Evolutionary conservation across 2,329 filamentous ascomycete species (phyloP).

Genomic region (Aspergillus aculeatus): DNA sequence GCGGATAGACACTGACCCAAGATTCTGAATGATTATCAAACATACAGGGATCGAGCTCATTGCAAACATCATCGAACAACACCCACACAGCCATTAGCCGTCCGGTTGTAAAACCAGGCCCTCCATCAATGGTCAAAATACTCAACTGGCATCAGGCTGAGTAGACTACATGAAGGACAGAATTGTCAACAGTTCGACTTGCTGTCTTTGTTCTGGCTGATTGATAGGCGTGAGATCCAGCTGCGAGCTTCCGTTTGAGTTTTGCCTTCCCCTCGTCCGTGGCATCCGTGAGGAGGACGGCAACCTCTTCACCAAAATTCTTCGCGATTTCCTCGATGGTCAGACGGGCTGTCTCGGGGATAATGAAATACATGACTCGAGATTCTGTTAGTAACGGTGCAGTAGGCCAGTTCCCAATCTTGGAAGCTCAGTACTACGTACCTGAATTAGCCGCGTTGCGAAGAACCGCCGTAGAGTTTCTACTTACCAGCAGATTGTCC

Average conservation of each 20-base stretch:
- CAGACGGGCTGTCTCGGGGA: slow-evolving; percentile 44
- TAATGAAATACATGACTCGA: slow-evolving; percentile 47
- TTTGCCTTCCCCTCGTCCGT: slow-evolving; percentile 40
- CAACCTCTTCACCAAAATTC: slow-evolving; percentile 53
- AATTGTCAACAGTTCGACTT: not conserved
- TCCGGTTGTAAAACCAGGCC: too few species aligned
- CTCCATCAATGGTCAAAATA: not conserved
- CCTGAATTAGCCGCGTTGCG: slow-evolving; percentile 16
- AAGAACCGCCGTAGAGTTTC: not conserved
- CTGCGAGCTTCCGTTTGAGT: slow-evolving; percentile 10
- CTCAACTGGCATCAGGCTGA: not conserved
- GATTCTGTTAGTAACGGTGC: slow-evolving; percentile 3
- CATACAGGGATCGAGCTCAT: too few species aligned
- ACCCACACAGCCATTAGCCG: too few species aligned
- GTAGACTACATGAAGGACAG: not conserved
- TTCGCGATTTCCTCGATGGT: slow-evolving; percentile 49
- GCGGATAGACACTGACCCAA: too few species aligned
- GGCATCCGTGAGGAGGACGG: slow-evolving; percentile 47
- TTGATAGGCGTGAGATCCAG: not conserved
- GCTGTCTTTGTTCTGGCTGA: not conserved
- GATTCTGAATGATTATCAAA: too few species aligned
- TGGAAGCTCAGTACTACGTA: slow-evolving; percentile 12
- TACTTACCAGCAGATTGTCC: slow-evolving; percentile 46
- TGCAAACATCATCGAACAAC: too few species aligned
- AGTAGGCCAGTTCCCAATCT: not conserved